These are phyloP conservation scores for Lasiodiplodia sp. DNA, from an alignment of 2,329 filamentous ascomycete genomes.

Conservation along the genomic window DNA sequence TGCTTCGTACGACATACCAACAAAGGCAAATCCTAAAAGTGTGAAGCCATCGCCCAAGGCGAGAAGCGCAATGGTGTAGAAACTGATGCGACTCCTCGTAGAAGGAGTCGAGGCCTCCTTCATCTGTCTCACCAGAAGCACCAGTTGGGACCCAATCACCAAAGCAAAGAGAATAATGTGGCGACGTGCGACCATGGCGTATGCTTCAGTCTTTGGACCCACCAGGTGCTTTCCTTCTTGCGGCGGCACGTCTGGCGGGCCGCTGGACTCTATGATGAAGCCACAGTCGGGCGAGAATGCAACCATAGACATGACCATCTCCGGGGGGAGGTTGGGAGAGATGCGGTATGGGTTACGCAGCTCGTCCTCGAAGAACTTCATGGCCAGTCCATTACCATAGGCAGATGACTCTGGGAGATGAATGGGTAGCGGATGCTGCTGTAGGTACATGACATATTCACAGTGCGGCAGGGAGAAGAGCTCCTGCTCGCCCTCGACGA, in stretches of 20 bases:
- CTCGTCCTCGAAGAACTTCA: slow-evolving; percentile 65
- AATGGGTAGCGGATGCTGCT: slow-evolving; percentile 65
- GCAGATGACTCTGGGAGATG: slow-evolving; percentile 3
- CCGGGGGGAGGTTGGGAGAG: slow-evolving; percentile 58
- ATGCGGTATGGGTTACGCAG: slow-evolving; percentile 66
- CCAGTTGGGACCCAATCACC: slow-evolving; percentile 61
- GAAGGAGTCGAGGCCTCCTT: slow-evolving; percentile 71
- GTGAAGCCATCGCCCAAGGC: slow-evolving; percentile 68
- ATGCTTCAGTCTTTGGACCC: slow-evolving; percentile 66
- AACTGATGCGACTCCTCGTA: slow-evolving; percentile 68
- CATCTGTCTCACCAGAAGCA: slow-evolving; percentile 67
- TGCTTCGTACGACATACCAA: slow-evolving; percentile 56
- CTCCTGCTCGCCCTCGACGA: slow-evolving; percentile 65
- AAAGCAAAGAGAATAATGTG: slow-evolving; percentile 61
- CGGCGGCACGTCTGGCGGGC: slow-evolving; percentile 61
- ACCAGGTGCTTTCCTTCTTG: slow-evolving; percentile 60
- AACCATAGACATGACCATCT: slow-evolving; percentile 65
- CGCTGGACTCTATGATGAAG: slow-evolving; percentile 69
- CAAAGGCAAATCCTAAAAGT: slow-evolving; percentile 60
- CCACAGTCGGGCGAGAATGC: slow-evolving; percentile 72
- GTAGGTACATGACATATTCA: slow-evolving; percentile 87
- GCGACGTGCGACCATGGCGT: slow-evolving; percentile 59
- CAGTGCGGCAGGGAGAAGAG: slow-evolving; percentile 75
- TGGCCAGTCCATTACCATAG: slow-evolving; percentile 36
- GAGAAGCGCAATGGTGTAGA: slow-evolving; percentile 69